A percentile compares a stretch with the other conserved stretches of the same genome.
Evolutionary conservation across 169 alveolate genomes (phyloP).

Genomic region (Fabrea salina): DNA sequence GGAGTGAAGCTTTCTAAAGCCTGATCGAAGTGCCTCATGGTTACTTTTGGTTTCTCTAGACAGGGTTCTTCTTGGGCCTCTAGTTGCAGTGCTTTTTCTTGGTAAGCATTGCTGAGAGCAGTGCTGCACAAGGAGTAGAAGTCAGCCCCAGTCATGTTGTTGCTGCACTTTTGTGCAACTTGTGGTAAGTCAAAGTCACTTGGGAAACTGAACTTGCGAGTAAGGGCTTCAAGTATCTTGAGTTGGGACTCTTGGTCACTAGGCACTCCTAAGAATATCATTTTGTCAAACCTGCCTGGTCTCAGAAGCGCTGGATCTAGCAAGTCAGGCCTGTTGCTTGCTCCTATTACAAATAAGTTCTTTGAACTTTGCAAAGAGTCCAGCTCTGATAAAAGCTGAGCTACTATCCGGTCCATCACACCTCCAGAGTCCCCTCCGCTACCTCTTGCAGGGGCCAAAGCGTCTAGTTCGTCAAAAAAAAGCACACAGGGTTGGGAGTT

Average conservation of each 20-base stretch:
- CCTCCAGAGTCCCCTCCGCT: slow-evolving; percentile 39
- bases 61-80: neutral
- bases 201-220: slow-evolving; percentile 38
- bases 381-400: slow-evolving; percentile 39
- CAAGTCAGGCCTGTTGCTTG: slow-evolving; percentile 84
- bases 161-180: slow-evolving; percentile 43
- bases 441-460: slow-evolving; percentile 68
- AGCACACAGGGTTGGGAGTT: slow-evolving; percentile 75
- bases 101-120: slow-evolving; percentile 11
- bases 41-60: neutral
- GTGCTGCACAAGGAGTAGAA: neutral
- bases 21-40: neutral
- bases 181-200: slow-evolving; percentile 41
- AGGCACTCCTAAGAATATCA: slow-evolving; percentile 74
- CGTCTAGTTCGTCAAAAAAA: slow-evolving; percentile 85
- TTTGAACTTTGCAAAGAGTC: slow-evolving; percentile 37
- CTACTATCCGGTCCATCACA: slow-evolving; percentile 45
- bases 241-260: neutral
- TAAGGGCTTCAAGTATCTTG: slow-evolving; percentile 32
- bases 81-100: neutral
- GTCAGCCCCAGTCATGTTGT: slow-evolving; percentile 40
- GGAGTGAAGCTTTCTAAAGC: neutral
- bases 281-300: slow-evolving; percentile 53
- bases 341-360: slow-evolving; percentile 85
- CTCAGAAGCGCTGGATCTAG: slow-evolving; percentile 87